Percentiles rank a stretch among this genome's conserved stretches.
Conservation (phyloP, 768 basidiomycete species). For the Leccinum barrowsii region DNA sequence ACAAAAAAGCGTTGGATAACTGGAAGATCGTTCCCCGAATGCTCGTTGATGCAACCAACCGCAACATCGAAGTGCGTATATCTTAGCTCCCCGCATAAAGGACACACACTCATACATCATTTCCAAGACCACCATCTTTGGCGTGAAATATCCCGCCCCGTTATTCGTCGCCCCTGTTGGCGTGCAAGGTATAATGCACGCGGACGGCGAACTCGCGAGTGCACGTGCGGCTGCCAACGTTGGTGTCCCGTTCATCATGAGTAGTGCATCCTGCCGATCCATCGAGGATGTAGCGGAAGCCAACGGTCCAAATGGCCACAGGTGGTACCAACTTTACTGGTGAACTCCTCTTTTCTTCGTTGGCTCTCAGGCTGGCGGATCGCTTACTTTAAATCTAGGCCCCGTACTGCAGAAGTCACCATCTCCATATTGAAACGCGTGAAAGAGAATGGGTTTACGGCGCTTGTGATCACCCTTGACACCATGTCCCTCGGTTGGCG, state of each 20-base stretch:
- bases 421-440: constrained; percentile 64
- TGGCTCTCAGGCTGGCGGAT: background rate
- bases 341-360: constrained; percentile 23
- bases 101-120: background rate
- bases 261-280: constrained; percentile 66
- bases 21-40: constrained; percentile 81
- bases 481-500: constrained; percentile 73
- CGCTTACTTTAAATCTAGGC: constrained; percentile 41
- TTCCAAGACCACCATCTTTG: constrained; percentile 64
- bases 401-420: constrained; percentile 53
- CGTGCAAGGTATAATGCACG: constrained; percentile 70
- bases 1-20: constrained; percentile 58
- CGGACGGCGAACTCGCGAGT: constrained; percentile 67
- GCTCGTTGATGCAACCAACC: constrained; percentile 57
- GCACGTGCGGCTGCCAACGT: constrained; percentile 63
- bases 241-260: constrained; percentile 69
- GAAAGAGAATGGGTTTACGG: constrained; percentile 61
- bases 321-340: constrained; percentile 88
- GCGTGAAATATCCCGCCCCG: constrained; percentile 57
- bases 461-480: constrained; percentile 78
- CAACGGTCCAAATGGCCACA: constrained; percentile 54
- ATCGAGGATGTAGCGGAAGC: constrained; percentile 78
- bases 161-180: constrained; percentile 73
- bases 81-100: too few species aligned
- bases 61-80: constrained; percentile 53